Conservation (phyloP, 129 eudicot species). For the Lactuca saligna region DNA sequence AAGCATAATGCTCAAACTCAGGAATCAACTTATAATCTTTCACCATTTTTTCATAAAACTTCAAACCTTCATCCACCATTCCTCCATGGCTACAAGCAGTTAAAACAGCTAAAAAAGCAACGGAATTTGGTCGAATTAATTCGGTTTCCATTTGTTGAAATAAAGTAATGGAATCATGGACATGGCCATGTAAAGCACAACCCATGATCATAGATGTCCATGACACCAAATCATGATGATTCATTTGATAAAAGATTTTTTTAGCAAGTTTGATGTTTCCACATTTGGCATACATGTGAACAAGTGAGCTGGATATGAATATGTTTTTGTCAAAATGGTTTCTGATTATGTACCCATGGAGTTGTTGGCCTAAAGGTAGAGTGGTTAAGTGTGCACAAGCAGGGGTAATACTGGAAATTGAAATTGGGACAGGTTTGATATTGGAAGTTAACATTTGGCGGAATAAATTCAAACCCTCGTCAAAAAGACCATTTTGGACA, state of each 20-base stretch:
- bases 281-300: slow-evolving; percentile 87
- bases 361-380: slow-evolving; percentile 60
- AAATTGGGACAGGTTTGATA: slow-evolving; percentile 48
- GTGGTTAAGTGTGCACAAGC: slow-evolving; percentile 84
- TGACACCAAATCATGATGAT: slow-evolving; percentile 54
- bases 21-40: slow-evolving; percentile 46
- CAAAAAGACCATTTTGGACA: slow-evolving; percentile 72
- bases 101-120: slow-evolving; percentile 59
- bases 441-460: slow-evolving; percentile 54
- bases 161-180: slow-evolving; percentile 54
- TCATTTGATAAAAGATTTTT: slow-evolving; percentile 51
- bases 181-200: slow-evolving; percentile 61
- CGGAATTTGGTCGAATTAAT: slow-evolving; percentile 48
- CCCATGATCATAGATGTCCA: slow-evolving; percentile 93
- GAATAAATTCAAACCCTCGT: slow-evolving; percentile 63
- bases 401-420: slow-evolving; percentile 65
- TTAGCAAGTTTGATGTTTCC: slow-evolving; percentile 58
- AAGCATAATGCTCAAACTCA: slow-evolving; percentile 66
- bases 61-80: slow-evolving; percentile 58
- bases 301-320: slow-evolving; percentile 68
- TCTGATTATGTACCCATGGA: slow-evolving; percentile 63
- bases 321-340: slow-evolving; percentile 51
- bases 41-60: slow-evolving; percentile 47
- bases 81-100: slow-evolving; percentile 91
- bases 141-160: slow-evolving; percentile 56